Base-by-base conservation (phyloP, 2,329 filamentous ascomycete species). In the Botrytis elliptica region DNA sequence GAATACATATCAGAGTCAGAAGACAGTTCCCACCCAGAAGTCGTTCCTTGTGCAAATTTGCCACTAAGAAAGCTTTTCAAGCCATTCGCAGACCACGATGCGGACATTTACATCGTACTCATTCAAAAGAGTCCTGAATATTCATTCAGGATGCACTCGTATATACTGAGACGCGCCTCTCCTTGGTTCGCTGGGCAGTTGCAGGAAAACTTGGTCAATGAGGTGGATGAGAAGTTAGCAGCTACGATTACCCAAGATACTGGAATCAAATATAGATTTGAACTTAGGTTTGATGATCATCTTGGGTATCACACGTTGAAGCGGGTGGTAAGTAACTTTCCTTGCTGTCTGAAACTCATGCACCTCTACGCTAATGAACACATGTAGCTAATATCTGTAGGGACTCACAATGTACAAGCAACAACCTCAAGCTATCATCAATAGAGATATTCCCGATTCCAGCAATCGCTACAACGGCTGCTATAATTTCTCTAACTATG, bases 161-260 rank as follows among this genome's bases (percentile, higher is more conserved):
- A 38, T 18, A 25, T 63, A 6, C 14, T 73, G 6, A 29, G 14
- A 12, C 44, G 52, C 64, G 59, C 38, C 33, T 73, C 72, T 4
- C 10, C 36, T 5, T 73, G 72, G 72, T 72, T 72, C 20, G 4
- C 0, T 22, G 5, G 12, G 2, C 2, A n/a, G 40, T 44, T 44
- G 12, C 29, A 38, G 4, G 9, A 4, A 14, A 1, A 6, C 1
- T 8, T 20, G 8, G 3, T 40, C 25, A 2, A 25, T 18, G 71
- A 72, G 49, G 3, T 57, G 16, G 20, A 52, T 40, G 1, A 29
- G 10, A 9, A 22, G 16, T 0, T n/a, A n/a, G 38, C 38, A 33
- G 44, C 59, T 10, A 0, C 0, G 3, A 3, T 69, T 20, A 29
- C 42, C 18, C 0, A 0, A 4, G 4, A 25, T 0, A 29, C 22